Evolutionary conservation across 768 basidiomycete genomes (phyloP), one percentile per base, ranked within the genome.

Genomic region (Boletus rubroflammeus): DNA sequence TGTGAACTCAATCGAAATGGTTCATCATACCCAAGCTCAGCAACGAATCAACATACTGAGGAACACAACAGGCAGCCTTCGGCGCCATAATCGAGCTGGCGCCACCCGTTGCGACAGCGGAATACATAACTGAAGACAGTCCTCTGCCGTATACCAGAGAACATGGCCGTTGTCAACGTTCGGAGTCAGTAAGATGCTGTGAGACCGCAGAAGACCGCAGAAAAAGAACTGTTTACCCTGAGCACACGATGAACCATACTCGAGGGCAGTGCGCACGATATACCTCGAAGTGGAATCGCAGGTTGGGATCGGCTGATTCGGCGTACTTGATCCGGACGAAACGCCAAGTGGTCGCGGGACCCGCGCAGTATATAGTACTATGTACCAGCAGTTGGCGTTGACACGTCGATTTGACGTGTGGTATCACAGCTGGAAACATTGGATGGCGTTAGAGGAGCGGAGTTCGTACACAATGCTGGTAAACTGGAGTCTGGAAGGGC

Each of bases 271-370:
- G 15, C 9, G 9, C 36, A 19, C n/a, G 19, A 9, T 38, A n/a
- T 17, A 5, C 2, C 13, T 10, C 8, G 31, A 32, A 32, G 9
- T 32, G 31, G 9, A 32, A 32, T n/a, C 34, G 34, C 2, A 7
- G 5, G 34, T 35, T 10, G 36, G n/a, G 19, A n/a, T 19, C 19
- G n/a, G n/a, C n/a, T 40, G 59, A 47, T 34, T 43, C 19, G 15
- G 56, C 61, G 21, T 31, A 62, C 34, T 62, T 62, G 35, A 62
- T 50, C 14, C 38, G 36, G 19, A 55, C 9, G 38, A 64, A 61
- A n/a, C 49, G 55, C 36, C 52, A 58, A 6, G 47, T 44, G 34
- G 41, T 56, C 49, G 15, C 63, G 49, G 32, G 51, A 65, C 8
- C 54, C 56, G 23, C 47, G 53, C 19, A 54, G 51, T 23, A 58